Percentiles rank a stretch among this genome's conserved stretches.
These are phyloP conservation scores for Trichoderma koningii DNA, from an alignment of 2,329 filamentous ascomycete genomes.

Conservation along the genomic window DNA sequence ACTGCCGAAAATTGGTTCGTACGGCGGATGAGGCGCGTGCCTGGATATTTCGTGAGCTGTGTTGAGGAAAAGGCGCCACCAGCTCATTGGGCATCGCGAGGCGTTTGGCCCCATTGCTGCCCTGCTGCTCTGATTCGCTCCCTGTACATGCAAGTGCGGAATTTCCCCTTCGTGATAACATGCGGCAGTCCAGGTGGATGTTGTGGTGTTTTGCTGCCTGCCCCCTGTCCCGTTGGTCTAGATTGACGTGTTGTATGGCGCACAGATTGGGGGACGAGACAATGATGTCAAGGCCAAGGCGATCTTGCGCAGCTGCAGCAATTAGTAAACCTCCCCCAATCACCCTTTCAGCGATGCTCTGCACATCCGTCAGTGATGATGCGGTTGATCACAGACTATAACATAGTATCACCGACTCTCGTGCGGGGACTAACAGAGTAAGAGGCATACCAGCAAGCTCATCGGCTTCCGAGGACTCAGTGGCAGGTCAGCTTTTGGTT, in stretches of 20 bases:
- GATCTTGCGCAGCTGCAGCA: constrained; percentile 19
- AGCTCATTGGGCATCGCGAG: constrained; percentile 20
- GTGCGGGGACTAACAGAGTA: background rate
- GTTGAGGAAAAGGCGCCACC: background rate
- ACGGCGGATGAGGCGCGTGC: constrained; percentile 17
- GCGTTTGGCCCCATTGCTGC: constrained; percentile 18
- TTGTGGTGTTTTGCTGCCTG: constrained; percentile 4
- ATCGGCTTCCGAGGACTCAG: background rate
- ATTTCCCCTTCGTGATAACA: too few species aligned
- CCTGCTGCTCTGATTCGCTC: constrained; percentile 11
- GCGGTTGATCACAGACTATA: background rate
- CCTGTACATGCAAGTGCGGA: background rate
- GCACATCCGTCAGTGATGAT: constrained; percentile 12
- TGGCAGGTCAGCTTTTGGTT: background rate
- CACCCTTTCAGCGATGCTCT: background rate
- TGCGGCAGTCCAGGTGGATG: constrained; percentile 1
- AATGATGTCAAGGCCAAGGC: constrained; percentile 26
- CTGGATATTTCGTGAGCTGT: background rate
- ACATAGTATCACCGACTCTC: too few species aligned
- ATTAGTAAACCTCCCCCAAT: background rate
- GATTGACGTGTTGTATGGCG: constrained; percentile 10
- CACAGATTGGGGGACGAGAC: background rate
- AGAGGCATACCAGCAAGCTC: background rate
- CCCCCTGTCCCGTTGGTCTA: constrained; percentile 5
- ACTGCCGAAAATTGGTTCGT: constrained; percentile 4